Percentiles rank a stretch among this genome's conserved stretches.
phyloP scores from a whole-genome alignment of 2,329 filamentous ascomycete genomes.

The Incumbomyces lentus region DNA sequence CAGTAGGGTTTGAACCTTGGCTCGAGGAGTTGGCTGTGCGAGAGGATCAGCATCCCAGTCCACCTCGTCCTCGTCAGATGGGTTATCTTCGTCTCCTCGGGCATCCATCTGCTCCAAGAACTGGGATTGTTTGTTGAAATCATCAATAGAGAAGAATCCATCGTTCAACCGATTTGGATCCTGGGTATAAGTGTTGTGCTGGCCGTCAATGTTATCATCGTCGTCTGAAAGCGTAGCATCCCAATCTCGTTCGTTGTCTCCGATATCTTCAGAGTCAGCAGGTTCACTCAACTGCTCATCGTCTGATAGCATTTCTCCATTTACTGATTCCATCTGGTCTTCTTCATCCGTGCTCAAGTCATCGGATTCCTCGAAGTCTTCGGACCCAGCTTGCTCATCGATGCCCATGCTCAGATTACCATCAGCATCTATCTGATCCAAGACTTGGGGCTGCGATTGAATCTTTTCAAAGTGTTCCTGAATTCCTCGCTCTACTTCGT shows the following conservation, averaged over 20 bases:
- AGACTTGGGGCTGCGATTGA: conserved; percentile 1
- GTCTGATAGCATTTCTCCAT: conserved; percentile 9
- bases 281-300: conserved; percentile 7
- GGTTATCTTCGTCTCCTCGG: conserved; percentile 62
- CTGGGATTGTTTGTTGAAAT: conserved; percentile 91
- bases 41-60: conserved; percentile 79
- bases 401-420: conserved; percentile 10
- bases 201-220: conserved; percentile 23
- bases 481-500: conserved; percentile 20
- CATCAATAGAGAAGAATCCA: conserved; percentile 94
- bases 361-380: conserved; percentile 13
- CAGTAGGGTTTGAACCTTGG: not conserved
- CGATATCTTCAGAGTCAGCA: conserved; percentile 22
- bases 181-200: conserved; percentile 49
- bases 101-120: conserved; percentile 79
- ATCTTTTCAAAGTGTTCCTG: conserved; percentile 7
- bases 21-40: conserved; percentile 25
- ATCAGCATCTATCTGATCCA: conserved; percentile 3
- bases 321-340: conserved; percentile 6
- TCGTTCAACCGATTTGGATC: conserved; percentile 86
- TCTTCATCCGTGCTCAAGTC: conserved; percentile 1
- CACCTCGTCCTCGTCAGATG: conserved; percentile 74
- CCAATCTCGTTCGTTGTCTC: conserved; percentile 20
- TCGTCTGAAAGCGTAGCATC: conserved; percentile 21
- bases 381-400: conserved; percentile 10